Percentiles rank a stretch among this genome's conserved stretches.
Conservation (phyloP, 192 early-diverging fungal species). For the Geranomyces variabilis region DNA sequence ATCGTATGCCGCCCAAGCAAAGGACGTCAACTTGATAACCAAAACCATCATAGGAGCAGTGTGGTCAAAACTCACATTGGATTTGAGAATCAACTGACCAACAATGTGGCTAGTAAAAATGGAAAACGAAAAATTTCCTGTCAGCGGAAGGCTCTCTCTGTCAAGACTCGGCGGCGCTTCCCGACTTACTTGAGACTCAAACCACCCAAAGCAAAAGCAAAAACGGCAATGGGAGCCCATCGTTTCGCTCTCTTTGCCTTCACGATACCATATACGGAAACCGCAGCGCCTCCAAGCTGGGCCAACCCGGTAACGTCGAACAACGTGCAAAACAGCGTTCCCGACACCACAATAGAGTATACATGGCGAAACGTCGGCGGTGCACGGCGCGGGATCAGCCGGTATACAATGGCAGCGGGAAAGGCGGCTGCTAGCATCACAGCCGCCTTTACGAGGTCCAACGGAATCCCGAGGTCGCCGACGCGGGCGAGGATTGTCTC, state of each 20-base stretch:
- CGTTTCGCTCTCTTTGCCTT: constrained; percentile 10
- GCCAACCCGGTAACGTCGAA: constrained; percentile 41
- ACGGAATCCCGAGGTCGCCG: neutral
- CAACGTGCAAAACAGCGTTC: constrained; percentile 37
- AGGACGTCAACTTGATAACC: constrained; percentile 88
- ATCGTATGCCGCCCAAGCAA: constrained; percentile 84
- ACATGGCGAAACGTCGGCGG: constrained; percentile 38
- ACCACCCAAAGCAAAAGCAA: constrained; percentile 42
- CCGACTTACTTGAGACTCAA: constrained; percentile 37
- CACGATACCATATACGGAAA: constrained; percentile 32
- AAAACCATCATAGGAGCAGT: constrained; percentile 94
- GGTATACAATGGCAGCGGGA: constrained; percentile 33
- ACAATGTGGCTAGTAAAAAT: constrained; percentile 24
- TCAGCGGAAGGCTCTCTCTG: neutral
- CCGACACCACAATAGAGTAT: constrained; percentile 45
- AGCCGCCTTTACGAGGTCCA: constrained; percentile 29
- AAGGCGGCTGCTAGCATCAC: constrained; percentile 29
- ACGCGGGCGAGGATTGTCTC: neutral
- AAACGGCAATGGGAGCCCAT: constrained; percentile 38
- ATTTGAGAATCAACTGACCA: constrained; percentile 37
- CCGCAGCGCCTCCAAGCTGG: constrained; percentile 34
- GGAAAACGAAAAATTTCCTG: neutral
- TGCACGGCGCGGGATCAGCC: constrained; percentile 22
- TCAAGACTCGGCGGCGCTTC: too few species aligned
- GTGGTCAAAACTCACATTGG: constrained; percentile 71